A percentile compares a stretch with the other conserved stretches of the same genome.
phyloP scores from a whole-genome alignment of 1,284 basidiomycete genomes.

The Fomitopsis schrenkii region DNA sequence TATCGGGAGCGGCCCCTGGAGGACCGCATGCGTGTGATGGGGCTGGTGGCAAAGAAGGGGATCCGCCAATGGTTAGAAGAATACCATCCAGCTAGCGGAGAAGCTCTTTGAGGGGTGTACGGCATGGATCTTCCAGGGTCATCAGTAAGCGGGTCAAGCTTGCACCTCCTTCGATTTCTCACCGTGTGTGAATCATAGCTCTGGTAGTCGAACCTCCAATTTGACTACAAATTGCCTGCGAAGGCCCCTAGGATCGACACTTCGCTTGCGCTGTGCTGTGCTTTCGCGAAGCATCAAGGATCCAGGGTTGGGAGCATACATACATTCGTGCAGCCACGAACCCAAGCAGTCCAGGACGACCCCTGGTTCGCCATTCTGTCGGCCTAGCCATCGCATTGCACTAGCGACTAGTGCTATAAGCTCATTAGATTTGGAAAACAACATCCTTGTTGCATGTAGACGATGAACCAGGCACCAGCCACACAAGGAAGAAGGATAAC shows the following conservation, averaged over 20 bases:
- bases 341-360: background rate
- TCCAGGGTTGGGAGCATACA: too few species aligned
- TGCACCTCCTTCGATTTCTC: background rate
- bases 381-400: background rate
- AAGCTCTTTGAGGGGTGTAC: background rate
- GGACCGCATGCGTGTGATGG: conserved; percentile 41
- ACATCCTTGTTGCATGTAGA: conserved; percentile 2
- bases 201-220: too few species aligned
- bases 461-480: conserved; percentile 5
- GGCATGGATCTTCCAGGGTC: background rate
- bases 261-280: too few species aligned
- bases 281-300: too few species aligned
- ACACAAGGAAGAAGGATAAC: background rate
- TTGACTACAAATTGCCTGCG: too few species aligned
- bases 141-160: background rate
- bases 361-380: background rate
- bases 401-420: background rate
- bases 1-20: conserved; percentile 46
- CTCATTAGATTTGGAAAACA: background rate
- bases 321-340: background rate
- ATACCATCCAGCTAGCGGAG: background rate
- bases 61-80: conserved; percentile 74
- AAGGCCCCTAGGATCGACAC: too few species aligned
- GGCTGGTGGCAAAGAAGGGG: conserved; percentile 64
- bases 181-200: too few species aligned